Percentiles rank a stretch among this genome's conserved stretches.
Evolutionary conservation across 352 stramenopile genomes (phyloP).

Genomic region (Globisporangium sylvaticum): DNA sequence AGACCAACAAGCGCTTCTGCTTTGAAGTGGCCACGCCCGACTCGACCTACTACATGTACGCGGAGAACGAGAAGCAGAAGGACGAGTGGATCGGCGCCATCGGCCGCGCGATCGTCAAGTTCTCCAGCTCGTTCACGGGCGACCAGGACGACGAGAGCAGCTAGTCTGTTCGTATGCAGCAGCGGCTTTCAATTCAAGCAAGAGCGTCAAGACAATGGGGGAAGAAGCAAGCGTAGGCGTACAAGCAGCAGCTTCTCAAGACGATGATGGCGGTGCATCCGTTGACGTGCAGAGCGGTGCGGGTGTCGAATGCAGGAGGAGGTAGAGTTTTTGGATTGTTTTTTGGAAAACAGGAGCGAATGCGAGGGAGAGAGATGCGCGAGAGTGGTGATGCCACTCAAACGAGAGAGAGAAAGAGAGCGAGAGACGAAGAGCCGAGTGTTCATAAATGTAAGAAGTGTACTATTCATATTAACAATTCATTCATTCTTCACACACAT

Average conservation of each 20-base stretch:
- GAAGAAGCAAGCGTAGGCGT: neutral
- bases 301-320: neutral
- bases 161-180: slow-evolving; percentile 7
- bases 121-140: slow-evolving; percentile 94
- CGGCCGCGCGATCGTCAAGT: slow-evolving; percentile 96
- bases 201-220: neutral
- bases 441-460: slow-evolving; percentile 14
- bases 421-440: neutral
- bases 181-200: neutral
- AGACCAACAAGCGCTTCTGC: slow-evolving; percentile 90
- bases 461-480: slow-evolving; percentile 13
- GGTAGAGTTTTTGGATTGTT: slow-evolving; percentile 12
- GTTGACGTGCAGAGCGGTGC: neutral
- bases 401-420: neutral
- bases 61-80: slow-evolving; percentile 89
- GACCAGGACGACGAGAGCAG: slow-evolving; percentile 77
- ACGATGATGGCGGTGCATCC: neutral
- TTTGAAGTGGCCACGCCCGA: slow-evolving; percentile 89
- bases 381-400: neutral
- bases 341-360: neutral
- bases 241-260: neutral
- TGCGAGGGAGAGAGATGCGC: neutral
- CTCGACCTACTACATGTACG: slow-evolving; percentile 91
- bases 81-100: slow-evolving; percentile 95
- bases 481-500: neutral